Percentiles rank a stretch among this genome's conserved stretches.
Evolutionary conservation across 371 early-diverging fungal genomes (phyloP).

Genomic region (Entomophthora muscae): DNA sequence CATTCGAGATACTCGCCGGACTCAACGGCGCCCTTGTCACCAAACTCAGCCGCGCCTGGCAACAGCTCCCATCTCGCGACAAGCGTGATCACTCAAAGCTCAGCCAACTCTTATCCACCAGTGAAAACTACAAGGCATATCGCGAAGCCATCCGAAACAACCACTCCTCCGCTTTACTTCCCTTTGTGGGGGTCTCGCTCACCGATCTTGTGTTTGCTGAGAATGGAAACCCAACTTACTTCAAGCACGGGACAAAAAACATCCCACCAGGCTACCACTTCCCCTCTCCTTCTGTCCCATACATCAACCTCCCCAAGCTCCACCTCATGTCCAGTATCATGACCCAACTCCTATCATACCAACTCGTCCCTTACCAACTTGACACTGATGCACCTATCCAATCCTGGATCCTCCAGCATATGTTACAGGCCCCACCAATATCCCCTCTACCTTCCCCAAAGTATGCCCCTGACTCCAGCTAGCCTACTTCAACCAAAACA

Average conservation of each 20-base stretch:
- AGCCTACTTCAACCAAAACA: too few relatives aligned
- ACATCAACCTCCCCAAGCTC: slow-evolving; percentile 4
- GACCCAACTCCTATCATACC: background rate
- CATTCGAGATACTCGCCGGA: slow-evolving; percentile 41
- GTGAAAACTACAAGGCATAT: slow-evolving; percentile 24
- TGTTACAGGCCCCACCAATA: too few relatives aligned
- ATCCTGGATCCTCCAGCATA: slow-evolving; percentile 3
- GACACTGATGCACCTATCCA: background rate
- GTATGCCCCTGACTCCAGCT: background rate
- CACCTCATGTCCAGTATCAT: slow-evolving; percentile 3
- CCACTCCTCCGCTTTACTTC: slow-evolving; percentile 36
- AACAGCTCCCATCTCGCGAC: slow-evolving; percentile 17
- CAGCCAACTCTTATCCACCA: slow-evolving; percentile 16
- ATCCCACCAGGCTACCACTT: too few relatives aligned
- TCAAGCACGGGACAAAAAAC: background rate
- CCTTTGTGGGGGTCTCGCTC: slow-evolving; percentile 69
- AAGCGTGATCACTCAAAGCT: slow-evolving; percentile 16
- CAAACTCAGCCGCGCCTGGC: slow-evolving; percentile 25
- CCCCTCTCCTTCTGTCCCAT: background rate
- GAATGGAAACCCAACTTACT: slow-evolving; percentile 68
- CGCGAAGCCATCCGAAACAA: slow-evolving; percentile 19
- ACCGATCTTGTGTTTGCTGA: slow-evolving; percentile 87
- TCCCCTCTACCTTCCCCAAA: background rate
- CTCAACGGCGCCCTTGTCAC: slow-evolving; percentile 30
- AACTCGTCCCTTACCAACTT: slow-evolving; percentile 2